phyloP scores from a whole-genome alignment of 1,284 basidiomycete species.

The Bondarzewia mesenterica region DNA sequence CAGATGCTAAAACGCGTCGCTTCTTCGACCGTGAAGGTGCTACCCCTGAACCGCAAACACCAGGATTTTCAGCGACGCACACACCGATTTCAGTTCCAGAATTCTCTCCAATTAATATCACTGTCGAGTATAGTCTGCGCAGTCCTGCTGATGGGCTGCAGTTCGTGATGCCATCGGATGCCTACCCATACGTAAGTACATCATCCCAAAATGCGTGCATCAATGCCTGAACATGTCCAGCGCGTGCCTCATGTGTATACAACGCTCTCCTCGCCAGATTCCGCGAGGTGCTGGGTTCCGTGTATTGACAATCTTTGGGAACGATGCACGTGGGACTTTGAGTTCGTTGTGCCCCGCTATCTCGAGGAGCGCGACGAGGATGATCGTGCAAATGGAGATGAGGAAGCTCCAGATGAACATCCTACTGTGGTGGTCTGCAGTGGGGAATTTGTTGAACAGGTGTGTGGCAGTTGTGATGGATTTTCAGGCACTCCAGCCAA shows the following conservation, averaged over 20 bases:
- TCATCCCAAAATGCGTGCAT: background rate
- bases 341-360: constrained; percentile 88
- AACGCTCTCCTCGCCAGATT: constrained; percentile 81
- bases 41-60: constrained; percentile 72
- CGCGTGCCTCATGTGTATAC: constrained; percentile 92
- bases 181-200: constrained; percentile 78
- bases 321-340: constrained; percentile 97
- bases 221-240: constrained; percentile 28
- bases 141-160: constrained; percentile 84
- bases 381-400: constrained; percentile 34
- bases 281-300: constrained; percentile 95
- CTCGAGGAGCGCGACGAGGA: constrained; percentile 61
- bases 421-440: constrained; percentile 88
- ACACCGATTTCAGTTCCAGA: constrained; percentile 40
- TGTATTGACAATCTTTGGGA: constrained; percentile 96
- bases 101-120: constrained; percentile 70
- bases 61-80: constrained; percentile 36
- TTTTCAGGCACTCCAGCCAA: constrained; percentile 11
- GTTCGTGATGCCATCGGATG: constrained; percentile 74
- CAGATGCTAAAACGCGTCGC: background rate
- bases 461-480: constrained; percentile 26
- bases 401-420: constrained; percentile 45
- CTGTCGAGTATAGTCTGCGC: constrained; percentile 73
- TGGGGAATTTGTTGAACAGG: constrained; percentile 91
- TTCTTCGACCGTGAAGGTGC: constrained; percentile 37